phyloP scores from a whole-genome alignment of 2,329 filamentous ascomycete genomes.

The Diplodia mutila region DNA sequence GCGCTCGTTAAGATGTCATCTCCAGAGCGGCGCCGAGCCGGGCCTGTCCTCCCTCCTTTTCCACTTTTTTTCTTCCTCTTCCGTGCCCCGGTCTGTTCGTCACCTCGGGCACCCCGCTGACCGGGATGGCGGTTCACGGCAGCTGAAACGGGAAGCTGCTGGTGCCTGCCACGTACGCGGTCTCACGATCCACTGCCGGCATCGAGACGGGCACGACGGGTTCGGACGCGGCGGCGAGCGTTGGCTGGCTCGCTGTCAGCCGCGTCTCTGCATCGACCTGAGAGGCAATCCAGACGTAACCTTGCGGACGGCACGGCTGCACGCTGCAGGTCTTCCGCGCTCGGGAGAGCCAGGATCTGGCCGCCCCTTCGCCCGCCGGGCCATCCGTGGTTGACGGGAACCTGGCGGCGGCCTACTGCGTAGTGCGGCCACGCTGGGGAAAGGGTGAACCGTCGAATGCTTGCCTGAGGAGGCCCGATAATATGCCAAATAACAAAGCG shows the following conservation, averaged over 20 bases:
- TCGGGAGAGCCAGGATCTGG: constrained; percentile 26
- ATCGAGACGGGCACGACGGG: not conserved
- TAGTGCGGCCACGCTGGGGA: constrained; percentile 20
- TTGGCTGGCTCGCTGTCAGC: constrained; percentile 18
- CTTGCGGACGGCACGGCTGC: constrained; percentile 16
- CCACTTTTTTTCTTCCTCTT: constrained; percentile 2
- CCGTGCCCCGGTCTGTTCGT: not conserved
- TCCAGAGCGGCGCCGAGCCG: constrained; percentile 10
- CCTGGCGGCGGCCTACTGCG: constrained; percentile 11
- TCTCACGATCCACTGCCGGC: constrained; percentile 13
- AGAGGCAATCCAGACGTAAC: constrained; percentile 24
- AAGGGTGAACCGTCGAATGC: not conserved
- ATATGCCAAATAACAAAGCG: not conserved
- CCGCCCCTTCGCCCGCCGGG: constrained; percentile 23
- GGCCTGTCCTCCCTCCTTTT: not conserved
- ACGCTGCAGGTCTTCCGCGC: constrained; percentile 26
- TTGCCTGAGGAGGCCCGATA: constrained; percentile 3
- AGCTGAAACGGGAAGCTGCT: constrained; percentile 19
- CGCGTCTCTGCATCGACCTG: constrained; percentile 15
- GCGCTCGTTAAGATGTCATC: constrained; percentile 17
- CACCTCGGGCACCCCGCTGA: constrained; percentile 21
- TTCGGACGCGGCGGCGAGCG: constrained; percentile 7
- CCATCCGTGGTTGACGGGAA: constrained; percentile 25
- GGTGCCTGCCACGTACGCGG: constrained; percentile 23
- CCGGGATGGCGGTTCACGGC: constrained; percentile 22